Evolutionary conservation across 176 grass and related monocot genomes (phyloP), one percentile per base, ranked within the genome.

Genomic region (Thalia dealbata): DNA sequence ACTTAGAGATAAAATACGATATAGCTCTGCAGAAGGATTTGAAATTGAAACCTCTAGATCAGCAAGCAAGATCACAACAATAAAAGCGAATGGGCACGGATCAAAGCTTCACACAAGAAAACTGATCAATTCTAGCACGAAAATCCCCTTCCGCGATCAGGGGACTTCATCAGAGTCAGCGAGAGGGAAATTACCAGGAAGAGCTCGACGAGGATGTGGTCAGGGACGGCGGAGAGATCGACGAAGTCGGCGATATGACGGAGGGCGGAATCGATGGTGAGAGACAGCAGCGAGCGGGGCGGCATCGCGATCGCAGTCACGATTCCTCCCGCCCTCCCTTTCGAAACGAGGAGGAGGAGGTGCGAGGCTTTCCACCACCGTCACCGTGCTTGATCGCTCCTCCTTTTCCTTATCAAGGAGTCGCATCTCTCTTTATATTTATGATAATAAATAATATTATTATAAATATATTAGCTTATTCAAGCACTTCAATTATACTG

Each of bases 141-240:
- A 58, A 38, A 38, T 4, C 18, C 54, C 54, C 15, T 9, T 7
- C 18, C 19, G 54, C 2, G 54, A 68, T 23, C 18, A 22, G 44
- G 19, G 44, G 44, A 44, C 29, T 22, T 22, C 11, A 44, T 19
- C 7, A 15, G 21, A 3, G 25, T 10, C 15, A 26, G 15, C 30
- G 0, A 48, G 0, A 0, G 59, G 46, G 51, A 14, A 54, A 67
- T 25, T 80, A 92, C 95, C 60, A 60, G 46, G 86, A 99, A 93
- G 79, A 99, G 90, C 64, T 91, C 81, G 90, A 91, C 2, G 87
- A 99, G 81, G 79, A 99, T 89, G 76, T 79, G 87, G 71, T 88
- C 95, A 71, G 90, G 95, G 77, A 93, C 45, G 14, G 73, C 48
- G 48, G 87, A 93, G 71, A 88, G 95, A 45, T 99, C 95, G 81